Conservation (phyloP, 2,329 filamentous ascomycete genomes). For the Talaromyces sp. region DNA sequence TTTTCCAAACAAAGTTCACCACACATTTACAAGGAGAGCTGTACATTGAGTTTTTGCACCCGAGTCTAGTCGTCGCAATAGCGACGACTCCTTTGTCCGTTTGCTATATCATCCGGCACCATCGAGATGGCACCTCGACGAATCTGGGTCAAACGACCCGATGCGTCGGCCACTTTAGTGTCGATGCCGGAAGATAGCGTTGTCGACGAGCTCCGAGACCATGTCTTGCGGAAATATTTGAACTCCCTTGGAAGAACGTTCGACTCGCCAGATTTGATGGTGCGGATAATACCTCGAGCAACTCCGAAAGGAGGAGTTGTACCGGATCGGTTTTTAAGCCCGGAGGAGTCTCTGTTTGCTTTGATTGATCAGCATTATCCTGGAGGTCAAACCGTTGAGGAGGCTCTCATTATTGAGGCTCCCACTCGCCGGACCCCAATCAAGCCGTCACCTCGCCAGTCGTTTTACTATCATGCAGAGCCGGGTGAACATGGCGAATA, state of each 20-base stretch:
- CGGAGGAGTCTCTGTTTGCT: constrained; percentile 77
- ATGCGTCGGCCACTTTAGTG: constrained; percentile 81
- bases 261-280: constrained; percentile 82
- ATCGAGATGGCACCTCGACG: constrained; percentile 56
- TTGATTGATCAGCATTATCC: constrained; percentile 81
- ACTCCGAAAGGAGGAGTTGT: constrained; percentile 41
- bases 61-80: constrained; percentile 22
- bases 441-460: constrained; percentile 67
- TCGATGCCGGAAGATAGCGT: constrained; percentile 82
- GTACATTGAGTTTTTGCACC: constrained; percentile 34
- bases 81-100: constrained; percentile 21
- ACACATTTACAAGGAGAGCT: constrained; percentile 37
- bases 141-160: constrained; percentile 89
- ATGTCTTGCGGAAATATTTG: constrained; percentile 87
- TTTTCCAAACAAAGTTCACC: constrained; percentile 34
- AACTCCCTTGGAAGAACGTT: constrained; percentile 87
- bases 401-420: constrained; percentile 87
- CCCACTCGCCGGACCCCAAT: constrained; percentile 68
- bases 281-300: constrained; percentile 73
- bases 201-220: constrained; percentile 90
- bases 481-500: constrained; percentile 75
- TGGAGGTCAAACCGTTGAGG: constrained; percentile 79
- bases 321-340: constrained; percentile 68
- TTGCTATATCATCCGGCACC: constrained; percentile 16
- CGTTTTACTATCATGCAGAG: constrained; percentile 53